These are phyloP conservation scores for Alternaria atra DNA, from an alignment of 2,329 filamentous ascomycete genomes.

Conservation along the genomic window DNA sequence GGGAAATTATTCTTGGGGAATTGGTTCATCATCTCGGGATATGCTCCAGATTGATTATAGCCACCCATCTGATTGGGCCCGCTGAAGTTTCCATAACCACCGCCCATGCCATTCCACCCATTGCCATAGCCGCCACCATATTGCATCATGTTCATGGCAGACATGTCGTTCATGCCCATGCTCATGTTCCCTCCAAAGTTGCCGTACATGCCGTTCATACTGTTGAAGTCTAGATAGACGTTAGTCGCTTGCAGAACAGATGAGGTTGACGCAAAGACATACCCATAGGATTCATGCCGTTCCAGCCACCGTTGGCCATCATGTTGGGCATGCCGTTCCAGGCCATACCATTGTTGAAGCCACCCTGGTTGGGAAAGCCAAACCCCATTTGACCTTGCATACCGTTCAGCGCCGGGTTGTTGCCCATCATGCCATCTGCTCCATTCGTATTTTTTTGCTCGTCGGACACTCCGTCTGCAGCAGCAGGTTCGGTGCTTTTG, in stretches of 20 bases:
- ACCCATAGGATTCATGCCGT: conserved; percentile 81
- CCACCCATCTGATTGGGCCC: conserved; percentile 61
- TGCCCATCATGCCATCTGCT: conserved; percentile 27
- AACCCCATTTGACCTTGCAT: conserved; percentile 48
- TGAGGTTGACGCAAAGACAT: conserved; percentile 54
- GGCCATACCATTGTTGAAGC: conserved; percentile 66
- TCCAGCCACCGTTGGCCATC: conserved; percentile 70
- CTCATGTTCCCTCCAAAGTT: conserved; percentile 73
- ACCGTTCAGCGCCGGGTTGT: conserved; percentile 39
- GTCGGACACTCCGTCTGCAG: conserved; percentile 24
- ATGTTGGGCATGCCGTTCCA: conserved; percentile 59
- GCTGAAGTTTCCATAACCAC: conserved; percentile 73
- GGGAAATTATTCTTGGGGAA: conserved; percentile 70
- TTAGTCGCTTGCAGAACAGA: conserved; percentile 25
- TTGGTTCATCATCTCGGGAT: conserved; percentile 60
- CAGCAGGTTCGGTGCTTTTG: conserved; percentile 29
- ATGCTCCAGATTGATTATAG: conserved; percentile 63
- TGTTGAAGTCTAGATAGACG: conserved; percentile 39
- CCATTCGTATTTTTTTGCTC: conserved; percentile 31
- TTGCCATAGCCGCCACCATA: conserved; percentile 72
- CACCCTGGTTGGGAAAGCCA: conserved; percentile 55
- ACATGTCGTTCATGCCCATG: conserved; percentile 82
- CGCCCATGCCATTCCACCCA: conserved; percentile 69
- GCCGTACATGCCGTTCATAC: conserved; percentile 81
- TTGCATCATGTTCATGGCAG: conserved; percentile 71